phyloP scores from a whole-genome alignment of 192 early-diverging fungal genomes.

The Linnemannia schmuckeri region DNA sequence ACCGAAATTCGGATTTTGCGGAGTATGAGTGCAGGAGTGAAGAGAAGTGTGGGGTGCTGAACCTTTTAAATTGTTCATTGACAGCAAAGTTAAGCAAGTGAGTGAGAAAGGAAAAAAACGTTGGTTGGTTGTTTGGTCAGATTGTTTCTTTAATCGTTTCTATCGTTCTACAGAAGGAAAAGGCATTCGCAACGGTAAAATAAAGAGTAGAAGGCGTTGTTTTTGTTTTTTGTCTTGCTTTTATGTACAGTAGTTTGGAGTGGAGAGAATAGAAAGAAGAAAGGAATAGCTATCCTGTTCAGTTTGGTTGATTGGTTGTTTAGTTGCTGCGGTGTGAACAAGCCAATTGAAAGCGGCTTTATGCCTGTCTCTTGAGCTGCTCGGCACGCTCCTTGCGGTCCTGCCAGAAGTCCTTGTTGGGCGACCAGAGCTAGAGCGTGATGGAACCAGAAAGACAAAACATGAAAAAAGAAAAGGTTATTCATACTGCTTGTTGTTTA shows the following conservation, averaged over 20 bases:
- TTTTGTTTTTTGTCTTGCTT: conserved; percentile 9
- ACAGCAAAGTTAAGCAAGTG: not conserved
- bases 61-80: not conserved
- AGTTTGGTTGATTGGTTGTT: not conserved
- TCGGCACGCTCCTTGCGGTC: conserved; percentile 35
- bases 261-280: conserved; percentile 22
- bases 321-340: not conserved
- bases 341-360: not conserved
- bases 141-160: not conserved
- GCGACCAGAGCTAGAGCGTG: conserved; percentile 43
- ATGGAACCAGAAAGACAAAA: not conserved
- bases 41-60: not conserved
- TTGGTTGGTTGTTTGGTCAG: no score
- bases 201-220: not conserved
- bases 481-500: not conserved
- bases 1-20: conserved; percentile 4
- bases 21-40: not conserved
- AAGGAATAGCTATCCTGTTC: not conserved
- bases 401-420: conserved; percentile 57
- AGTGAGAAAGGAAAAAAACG: not conserved
- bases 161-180: conserved; percentile 6
- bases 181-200: not conserved
- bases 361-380: conserved; percentile 28
- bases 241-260: conserved; percentile 34
- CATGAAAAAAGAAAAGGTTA: not conserved